phyloP scores from a whole-genome alignment of 2,329 filamentous ascomycete species.

The Capronia epimyces region DNA sequence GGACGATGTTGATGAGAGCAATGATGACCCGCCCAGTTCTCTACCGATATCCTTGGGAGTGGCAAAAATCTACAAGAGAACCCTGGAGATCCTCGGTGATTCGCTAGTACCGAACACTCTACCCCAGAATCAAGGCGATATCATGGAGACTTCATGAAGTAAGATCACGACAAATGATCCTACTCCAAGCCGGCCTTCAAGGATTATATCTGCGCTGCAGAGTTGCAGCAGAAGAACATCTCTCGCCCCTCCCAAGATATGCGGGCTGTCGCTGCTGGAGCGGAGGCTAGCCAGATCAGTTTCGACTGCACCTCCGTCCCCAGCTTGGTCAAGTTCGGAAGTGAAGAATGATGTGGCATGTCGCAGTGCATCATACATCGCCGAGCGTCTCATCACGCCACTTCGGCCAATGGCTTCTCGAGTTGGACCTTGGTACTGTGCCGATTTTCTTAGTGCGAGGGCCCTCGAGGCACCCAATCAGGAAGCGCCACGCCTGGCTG shows the following conservation, averaged over 20 bases:
- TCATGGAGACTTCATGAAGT: slow-evolving; percentile 3
- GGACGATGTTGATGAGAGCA: slow-evolving; percentile 6
- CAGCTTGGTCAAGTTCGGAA: neutral
- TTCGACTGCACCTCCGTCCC: neutral
- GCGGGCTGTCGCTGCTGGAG: neutral
- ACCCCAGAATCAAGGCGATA: slow-evolving; percentile 2
- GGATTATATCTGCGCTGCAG: neutral
- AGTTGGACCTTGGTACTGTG: neutral
- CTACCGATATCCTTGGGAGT: slow-evolving; percentile 19
- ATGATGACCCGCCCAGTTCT: slow-evolving; percentile 3
- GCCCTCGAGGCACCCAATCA: slow-evolving; percentile 21
- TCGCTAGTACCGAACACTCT: slow-evolving; percentile 4
- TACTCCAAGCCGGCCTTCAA: neutral
- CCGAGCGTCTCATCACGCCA: neutral
- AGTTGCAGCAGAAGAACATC: neutral
- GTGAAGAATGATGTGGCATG: neutral
- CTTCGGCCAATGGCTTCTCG: neutral
- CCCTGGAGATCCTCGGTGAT: slow-evolving; percentile 29
- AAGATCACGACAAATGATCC: neutral
- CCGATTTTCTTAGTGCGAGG: neutral
- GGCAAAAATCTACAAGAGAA: slow-evolving; percentile 25
- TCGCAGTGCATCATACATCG: neutral
- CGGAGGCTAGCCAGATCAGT: neutral
- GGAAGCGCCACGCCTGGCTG: slow-evolving; percentile 17
- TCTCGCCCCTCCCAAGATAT: neutral